A percentile compares a stretch with the other conserved stretches of the same genome.
These are phyloP conservation scores for Whalleya microplaca DNA, from an alignment of 2,329 filamentous ascomycete species.

Conservation along the genomic window DNA sequence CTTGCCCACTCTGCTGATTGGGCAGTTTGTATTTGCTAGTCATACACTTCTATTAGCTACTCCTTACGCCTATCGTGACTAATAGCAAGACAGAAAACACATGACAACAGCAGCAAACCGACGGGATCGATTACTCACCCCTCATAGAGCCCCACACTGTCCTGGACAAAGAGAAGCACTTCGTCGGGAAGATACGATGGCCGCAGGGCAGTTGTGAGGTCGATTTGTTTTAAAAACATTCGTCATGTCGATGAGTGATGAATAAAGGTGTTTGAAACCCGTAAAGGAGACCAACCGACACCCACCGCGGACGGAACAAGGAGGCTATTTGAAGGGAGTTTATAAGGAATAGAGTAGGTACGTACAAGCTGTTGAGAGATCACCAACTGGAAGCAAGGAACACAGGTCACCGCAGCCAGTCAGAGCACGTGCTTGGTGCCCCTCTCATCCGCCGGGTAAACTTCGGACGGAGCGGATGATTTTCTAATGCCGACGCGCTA, in stretches of 20 bases:
- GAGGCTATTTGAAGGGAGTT: constrained; percentile 4
- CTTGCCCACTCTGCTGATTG: constrained; percentile 92
- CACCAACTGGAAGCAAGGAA: neutral
- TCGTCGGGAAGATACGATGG: constrained; percentile 92
- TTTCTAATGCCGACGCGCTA: too few relatives aligned
- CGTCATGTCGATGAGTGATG: constrained; percentile 59
- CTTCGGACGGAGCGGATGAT: too few relatives aligned
- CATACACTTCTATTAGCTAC: constrained; percentile 16
- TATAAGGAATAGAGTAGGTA: too few relatives aligned
- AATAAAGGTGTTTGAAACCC: neutral
- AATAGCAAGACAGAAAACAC: neutral
- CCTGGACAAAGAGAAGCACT: constrained; percentile 92
- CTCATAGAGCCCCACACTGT: constrained; percentile 96
- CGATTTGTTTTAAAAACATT: constrained; percentile 96
- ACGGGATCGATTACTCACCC: constrained; percentile 65
- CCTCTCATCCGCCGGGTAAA: too few relatives aligned
- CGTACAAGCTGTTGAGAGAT: neutral
- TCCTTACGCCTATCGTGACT: neutral
- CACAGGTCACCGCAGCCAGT: too few relatives aligned
- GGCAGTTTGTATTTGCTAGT: constrained; percentile 91
- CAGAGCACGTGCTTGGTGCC: too few relatives aligned
- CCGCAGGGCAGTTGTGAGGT: constrained; percentile 94
- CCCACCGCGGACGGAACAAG: constrained; percentile 1
- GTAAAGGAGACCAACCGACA: neutral
- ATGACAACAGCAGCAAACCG: neutral